Conservation (phyloP, 164 flowering plant species). For the Aristolochia contorta region DNA sequence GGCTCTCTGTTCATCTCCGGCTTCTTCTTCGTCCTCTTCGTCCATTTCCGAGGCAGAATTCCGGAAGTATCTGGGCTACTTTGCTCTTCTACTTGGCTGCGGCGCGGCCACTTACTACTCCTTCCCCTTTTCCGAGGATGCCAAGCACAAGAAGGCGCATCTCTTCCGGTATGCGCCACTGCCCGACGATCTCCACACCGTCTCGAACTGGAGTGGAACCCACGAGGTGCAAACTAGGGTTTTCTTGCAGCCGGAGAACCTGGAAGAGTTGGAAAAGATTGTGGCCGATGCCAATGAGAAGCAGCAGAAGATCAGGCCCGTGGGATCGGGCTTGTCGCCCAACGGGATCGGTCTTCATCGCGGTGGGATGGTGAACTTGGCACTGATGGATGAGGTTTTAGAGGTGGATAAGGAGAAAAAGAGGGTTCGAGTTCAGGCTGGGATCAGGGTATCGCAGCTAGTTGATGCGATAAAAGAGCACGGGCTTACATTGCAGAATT, state of each 20-base stretch:
- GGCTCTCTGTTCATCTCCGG: constrained; percentile 19
- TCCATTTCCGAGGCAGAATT: constrained; percentile 43
- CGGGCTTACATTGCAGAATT: constrained; percentile 89
- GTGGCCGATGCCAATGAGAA: constrained; percentile 51
- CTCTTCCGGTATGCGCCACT: constrained; percentile 84
- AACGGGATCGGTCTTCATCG: constrained; percentile 88
- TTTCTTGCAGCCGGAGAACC: constrained; percentile 71
- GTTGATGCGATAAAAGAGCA: constrained; percentile 79
- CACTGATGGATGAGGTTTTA: constrained; percentile 76
- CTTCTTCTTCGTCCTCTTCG: constrained; percentile 26
- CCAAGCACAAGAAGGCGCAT: constrained; percentile 89
- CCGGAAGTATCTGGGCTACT: constrained; percentile 85
- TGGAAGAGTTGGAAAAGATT: constrained; percentile 48
- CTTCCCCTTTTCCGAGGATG: constrained; percentile 76
- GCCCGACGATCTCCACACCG: constrained; percentile 92
- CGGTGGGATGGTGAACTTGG: constrained; percentile 91
- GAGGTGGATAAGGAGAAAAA: constrained; percentile 82
- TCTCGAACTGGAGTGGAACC: constrained; percentile 97
- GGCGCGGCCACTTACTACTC: constrained; percentile 92
- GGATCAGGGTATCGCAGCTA: constrained; percentile 80
- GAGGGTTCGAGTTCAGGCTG: constrained; percentile 78
- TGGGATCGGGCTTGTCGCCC: constrained; percentile 92
- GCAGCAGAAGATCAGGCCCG: constrained; percentile 64
- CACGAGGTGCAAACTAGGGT: constrained; percentile 83
- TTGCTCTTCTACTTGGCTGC: constrained; percentile 60